phyloP scores from a whole-genome alignment of 2,329 filamentous ascomycete genomes.

The Alternaria gaisen region DNA sequence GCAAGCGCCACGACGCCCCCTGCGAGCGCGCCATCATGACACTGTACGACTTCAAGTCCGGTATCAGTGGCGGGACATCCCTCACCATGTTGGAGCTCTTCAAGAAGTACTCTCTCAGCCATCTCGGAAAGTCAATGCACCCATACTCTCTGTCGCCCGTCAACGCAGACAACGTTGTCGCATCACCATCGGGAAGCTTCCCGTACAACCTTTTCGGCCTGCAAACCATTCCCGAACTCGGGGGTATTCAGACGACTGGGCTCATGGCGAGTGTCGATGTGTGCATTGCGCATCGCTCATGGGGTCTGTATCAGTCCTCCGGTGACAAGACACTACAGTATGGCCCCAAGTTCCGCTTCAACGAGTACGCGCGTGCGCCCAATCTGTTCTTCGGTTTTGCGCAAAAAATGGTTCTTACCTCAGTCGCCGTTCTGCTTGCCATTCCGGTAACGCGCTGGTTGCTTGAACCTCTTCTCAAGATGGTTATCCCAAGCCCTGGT shows the following conservation, averaged over 20 bases:
- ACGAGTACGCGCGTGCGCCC: slow-evolving; percentile 63
- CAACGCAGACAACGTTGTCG: slow-evolving; percentile 49
- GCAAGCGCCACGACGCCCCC: slow-evolving; percentile 60
- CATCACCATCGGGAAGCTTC: slow-evolving; percentile 47
- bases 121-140: slow-evolving; percentile 58
- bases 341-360: slow-evolving; percentile 66
- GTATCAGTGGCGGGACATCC: slow-evolving; percentile 66
- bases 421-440: slow-evolving; percentile 57
- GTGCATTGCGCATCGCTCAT: slow-evolving; percentile 67
- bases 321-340: slow-evolving; percentile 54
- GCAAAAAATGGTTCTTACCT: slow-evolving; percentile 59
- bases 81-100: slow-evolving; percentile 70
- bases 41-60: slow-evolving; percentile 62
- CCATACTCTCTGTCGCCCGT: slow-evolving; percentile 63
- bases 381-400: slow-evolving; percentile 59
- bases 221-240: slow-evolving; percentile 64
- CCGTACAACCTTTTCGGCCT: slow-evolving; percentile 60
- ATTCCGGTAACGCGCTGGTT: slow-evolving; percentile 63
- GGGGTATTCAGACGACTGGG: slow-evolving; percentile 66
- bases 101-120: slow-evolving; percentile 56
- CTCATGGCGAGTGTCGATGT: slow-evolving; percentile 62
- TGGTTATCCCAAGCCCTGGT: slow-evolving; percentile 41
- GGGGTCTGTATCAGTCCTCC: slow-evolving; percentile 59
- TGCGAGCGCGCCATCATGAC: slow-evolving; percentile 62
- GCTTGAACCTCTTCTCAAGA: slow-evolving; percentile 40